phyloP scores from a whole-genome alignment of 163 green algal genomes.

The Scenedesmus sp. region DNA sequence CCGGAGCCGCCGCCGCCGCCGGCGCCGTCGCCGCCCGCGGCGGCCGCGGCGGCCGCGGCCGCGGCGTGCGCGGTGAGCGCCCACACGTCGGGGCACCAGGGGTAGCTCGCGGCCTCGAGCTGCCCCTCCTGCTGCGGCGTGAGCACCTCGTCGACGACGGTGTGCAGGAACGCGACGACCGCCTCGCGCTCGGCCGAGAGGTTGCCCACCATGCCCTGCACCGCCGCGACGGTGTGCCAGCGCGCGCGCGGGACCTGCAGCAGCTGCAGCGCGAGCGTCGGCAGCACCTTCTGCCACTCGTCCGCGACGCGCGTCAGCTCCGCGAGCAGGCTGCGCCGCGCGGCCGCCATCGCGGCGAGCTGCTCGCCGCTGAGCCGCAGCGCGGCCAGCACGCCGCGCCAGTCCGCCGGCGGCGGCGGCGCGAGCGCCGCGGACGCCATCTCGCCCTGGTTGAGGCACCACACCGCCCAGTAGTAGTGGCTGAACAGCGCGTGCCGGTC shows the following conservation, averaged over 20 bases:
- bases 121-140: slow-evolving; percentile 39
- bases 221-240: slow-evolving; percentile 23
- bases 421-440: background rate
- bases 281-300: slow-evolving; percentile 44
- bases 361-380: slow-evolving; percentile 20
- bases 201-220: slow-evolving; percentile 40
- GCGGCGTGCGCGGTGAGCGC: slow-evolving; percentile 18
- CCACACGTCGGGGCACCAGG: slow-evolving; percentile 46
- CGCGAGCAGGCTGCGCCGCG: background rate
- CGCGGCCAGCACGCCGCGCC: slow-evolving; percentile 16
- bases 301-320: slow-evolving; percentile 36
- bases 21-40: background rate
- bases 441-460: slow-evolving; percentile 34
- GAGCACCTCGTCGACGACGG: slow-evolving; percentile 34
- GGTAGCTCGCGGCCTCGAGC: slow-evolving; percentile 39
- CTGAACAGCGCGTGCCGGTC: slow-evolving; percentile 40
- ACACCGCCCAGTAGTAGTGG: slow-evolving; percentile 47
- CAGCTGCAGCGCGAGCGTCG: slow-evolving; percentile 44
- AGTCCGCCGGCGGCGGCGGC: background rate
- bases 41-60: background rate
- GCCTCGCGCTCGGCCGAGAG: slow-evolving; percentile 37
- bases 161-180: slow-evolving; percentile 44
- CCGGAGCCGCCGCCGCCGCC: background rate
- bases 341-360: background rate
- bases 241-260: slow-evolving; percentile 42